phyloP scores from a whole-genome alignment of 345 rosid species.

The Laguncularia racemosa region DNA sequence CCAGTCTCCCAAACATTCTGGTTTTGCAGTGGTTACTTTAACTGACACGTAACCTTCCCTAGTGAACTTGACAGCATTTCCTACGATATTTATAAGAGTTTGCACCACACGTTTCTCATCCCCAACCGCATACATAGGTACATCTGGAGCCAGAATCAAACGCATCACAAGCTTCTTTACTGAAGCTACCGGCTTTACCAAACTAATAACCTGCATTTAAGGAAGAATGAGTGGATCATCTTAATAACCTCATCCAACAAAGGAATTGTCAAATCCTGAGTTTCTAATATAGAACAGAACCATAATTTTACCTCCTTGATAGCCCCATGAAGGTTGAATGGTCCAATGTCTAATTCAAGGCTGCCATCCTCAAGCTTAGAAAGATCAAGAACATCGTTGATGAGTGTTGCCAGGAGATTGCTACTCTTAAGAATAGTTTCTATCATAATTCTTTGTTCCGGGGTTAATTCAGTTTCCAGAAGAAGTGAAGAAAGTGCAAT shows the following conservation, averaged over 20 bases:
- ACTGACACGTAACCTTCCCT: slow-evolving; percentile 75
- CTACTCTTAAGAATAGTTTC: slow-evolving; percentile 88
- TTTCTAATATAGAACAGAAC: no score
- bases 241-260: neutral
- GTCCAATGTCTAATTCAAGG: slow-evolving; percentile 50
- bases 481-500: slow-evolving; percentile 86
- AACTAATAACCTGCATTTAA: slow-evolving; percentile 47
- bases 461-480: slow-evolving; percentile 68
- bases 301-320: slow-evolving; percentile 57
- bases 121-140: slow-evolving; percentile 69
- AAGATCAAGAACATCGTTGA: slow-evolving; percentile 85
- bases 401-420: slow-evolving; percentile 78
- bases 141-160: slow-evolving; percentile 59
- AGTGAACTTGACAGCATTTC: slow-evolving; percentile 94
- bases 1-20: slow-evolving; percentile 68
- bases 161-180: slow-evolving; percentile 63
- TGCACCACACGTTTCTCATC: slow-evolving; percentile 90
- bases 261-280: no score
- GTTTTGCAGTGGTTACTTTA: slow-evolving; percentile 65
- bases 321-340: slow-evolving; percentile 55
- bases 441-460: slow-evolving; percentile 82
- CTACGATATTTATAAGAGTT: slow-evolving; percentile 64
- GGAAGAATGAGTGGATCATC: neutral
- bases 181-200: slow-evolving; percentile 78
- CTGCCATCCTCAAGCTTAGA: slow-evolving; percentile 94